Conservation (phyloP, 306 rosid genomes). For the Erythrophleum fordii region DNA sequence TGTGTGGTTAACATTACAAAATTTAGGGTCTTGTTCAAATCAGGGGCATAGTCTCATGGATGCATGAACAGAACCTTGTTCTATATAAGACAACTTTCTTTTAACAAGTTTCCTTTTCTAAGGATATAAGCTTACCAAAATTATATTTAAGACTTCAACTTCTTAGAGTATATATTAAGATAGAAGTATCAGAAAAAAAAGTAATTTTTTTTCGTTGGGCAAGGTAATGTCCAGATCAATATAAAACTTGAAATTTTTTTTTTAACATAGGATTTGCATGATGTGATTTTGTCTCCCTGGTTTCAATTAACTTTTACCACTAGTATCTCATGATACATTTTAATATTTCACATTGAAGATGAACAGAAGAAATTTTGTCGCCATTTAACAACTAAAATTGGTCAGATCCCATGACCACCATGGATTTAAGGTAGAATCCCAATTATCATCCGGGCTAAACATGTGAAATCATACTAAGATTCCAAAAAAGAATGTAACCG, state of each 20-base stretch:
- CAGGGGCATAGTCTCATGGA: constrained; percentile 29
- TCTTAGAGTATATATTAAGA: too few species aligned
- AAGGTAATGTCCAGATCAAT: too few species aligned
- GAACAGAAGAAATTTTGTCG: not conserved
- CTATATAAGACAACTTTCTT: not conserved
- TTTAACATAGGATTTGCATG: constrained; percentile 6
- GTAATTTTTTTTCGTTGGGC: too few species aligned
- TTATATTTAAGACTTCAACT: too few species aligned
- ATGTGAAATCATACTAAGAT: constrained; percentile 1
- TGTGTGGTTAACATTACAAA: constrained; percentile 40
- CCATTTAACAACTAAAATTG: constrained; percentile 21
- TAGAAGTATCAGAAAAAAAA: too few species aligned
- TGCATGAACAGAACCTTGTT: constrained; percentile 41
- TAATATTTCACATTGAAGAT: not conserved
- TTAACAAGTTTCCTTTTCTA: too few species aligned
- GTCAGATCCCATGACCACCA: constrained; percentile 18
- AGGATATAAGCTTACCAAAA: too few species aligned
- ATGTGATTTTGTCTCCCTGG: constrained; percentile 25
- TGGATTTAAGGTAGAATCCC: constrained; percentile 29
- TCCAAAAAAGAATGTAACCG: not conserved
- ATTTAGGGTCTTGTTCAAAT: constrained; percentile 42
- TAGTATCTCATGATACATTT: constrained; percentile 3
- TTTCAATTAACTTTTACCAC: constrained; percentile 20
- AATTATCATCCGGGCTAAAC: not conserved
- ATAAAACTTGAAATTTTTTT: not conserved